phyloP scores from a whole-genome alignment of 371 early-diverging fungal species.

The Mucor indicus region DNA sequence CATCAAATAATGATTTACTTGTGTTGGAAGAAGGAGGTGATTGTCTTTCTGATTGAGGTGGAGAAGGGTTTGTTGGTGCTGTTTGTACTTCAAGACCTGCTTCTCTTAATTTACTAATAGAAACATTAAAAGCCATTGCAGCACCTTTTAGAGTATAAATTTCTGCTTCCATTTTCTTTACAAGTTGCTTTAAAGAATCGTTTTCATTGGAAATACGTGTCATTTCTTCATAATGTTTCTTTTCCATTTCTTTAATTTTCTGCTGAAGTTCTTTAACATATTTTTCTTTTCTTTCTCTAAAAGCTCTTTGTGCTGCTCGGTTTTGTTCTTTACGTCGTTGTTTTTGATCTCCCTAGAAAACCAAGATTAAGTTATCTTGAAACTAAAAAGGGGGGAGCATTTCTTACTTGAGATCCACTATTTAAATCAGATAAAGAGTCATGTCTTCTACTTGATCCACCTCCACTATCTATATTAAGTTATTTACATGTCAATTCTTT shows the following conservation, averaged over 20 bases:
- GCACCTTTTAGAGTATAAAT: constrained; percentile 30
- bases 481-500: neutral
- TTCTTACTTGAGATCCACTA: constrained; percentile 1
- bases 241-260: constrained; percentile 18
- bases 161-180: constrained; percentile 48
- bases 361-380: neutral
- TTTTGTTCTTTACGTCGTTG: constrained; percentile 66
- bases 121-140: constrained; percentile 22
- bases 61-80: neutral
- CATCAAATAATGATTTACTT: neutral
- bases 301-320: constrained; percentile 68
- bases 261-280: constrained; percentile 62
- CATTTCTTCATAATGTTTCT: constrained; percentile 8
- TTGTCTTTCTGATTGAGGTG: neutral
- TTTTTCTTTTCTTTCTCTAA: constrained; percentile 66
- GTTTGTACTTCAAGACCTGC: constrained; percentile 13
- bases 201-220: constrained; percentile 15
- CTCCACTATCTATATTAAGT: constrained; percentile 3
- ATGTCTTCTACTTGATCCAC: constrained; percentile 3
- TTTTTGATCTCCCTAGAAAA: constrained; percentile 13
- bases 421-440: constrained; percentile 2
- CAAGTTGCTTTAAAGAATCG: constrained; percentile 17
- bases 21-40: constrained; percentile 1
- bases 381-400: neutral
- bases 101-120: constrained; percentile 18